Evolutionary conservation across 495 filamentous ascomycete species (phyloP).

Genomic region (Daldinia caldariorum): DNA sequence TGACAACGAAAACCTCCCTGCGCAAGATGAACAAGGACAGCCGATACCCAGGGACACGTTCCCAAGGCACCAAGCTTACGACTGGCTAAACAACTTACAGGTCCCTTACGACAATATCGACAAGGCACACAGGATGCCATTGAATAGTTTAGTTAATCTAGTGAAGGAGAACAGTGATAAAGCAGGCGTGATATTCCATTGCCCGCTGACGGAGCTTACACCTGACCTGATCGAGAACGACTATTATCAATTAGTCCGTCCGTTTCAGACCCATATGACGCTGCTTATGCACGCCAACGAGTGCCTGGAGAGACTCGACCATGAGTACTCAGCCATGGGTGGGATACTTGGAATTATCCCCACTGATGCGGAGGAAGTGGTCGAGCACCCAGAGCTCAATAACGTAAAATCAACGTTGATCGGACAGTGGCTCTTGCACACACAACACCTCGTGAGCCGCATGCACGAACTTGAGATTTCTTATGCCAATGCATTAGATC

Average conservation of each 20-base stretch:
- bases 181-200: slow-evolving; percentile 54
- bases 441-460: slow-evolving; percentile 57
- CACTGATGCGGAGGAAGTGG: slow-evolving; percentile 44
- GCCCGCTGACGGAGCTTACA: slow-evolving; percentile 46
- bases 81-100: slow-evolving; percentile 60
- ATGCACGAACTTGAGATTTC: slow-evolving; percentile 61
- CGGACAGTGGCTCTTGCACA: slow-evolving; percentile 61
- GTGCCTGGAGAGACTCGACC: slow-evolving; percentile 63
- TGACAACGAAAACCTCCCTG: slow-evolving; percentile 26
- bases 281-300: slow-evolving; percentile 64
- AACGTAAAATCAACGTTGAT: slow-evolving; percentile 55
- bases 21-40: background rate
- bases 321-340: slow-evolving; percentile 61
- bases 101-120: slow-evolving; percentile 58
- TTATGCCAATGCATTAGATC: slow-evolving; percentile 59
- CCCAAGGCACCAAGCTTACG: slow-evolving; percentile 49
- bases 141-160: slow-evolving; percentile 58
- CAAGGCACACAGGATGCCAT: slow-evolving; percentile 54
- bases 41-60: background rate
- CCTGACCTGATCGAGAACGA: slow-evolving; percentile 28
- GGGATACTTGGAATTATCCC: slow-evolving; percentile 61
- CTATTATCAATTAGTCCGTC: slow-evolving; percentile 37
- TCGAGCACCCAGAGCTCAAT: slow-evolving; percentile 41
- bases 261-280: slow-evolving; percentile 58
- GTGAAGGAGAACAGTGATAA: slow-evolving; percentile 53